Base-by-base conservation (phyloP, 805 yeast species). In the Metschnikowia noctiluminum region DNA sequence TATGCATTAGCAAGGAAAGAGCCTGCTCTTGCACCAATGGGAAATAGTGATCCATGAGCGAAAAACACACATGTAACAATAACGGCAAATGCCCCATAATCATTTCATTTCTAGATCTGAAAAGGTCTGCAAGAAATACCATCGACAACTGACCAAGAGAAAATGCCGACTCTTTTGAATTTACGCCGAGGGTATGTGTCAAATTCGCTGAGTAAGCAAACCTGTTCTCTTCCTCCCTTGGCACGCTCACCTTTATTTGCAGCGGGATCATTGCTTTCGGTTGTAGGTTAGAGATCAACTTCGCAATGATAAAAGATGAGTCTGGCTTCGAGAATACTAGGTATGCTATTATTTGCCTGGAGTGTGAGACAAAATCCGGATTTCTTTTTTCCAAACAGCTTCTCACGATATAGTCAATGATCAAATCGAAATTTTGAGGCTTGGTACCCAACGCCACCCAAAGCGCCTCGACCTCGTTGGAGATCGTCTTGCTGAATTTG, bases 371-470 rank as follows among this genome's bases (percentile, higher is more conserved):
- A 64, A 91, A 87, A 1, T 74, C 67, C 0, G 94, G 80, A 57
- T 84, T 87, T 50, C 88, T 79, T 43, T 85, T 74, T 37, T 82
- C 81, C 46, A 91, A 69, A 35, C 96, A 84, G 34, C 84, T 80
- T 21, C 75, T 76, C 40, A 88, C 72, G 39, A 89, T 71, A 60
- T 82, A 94, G 40, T 84, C 86, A 60, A 89, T 67, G 16, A 89
- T 86, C 1, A 80, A 82, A 40, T 82, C 82, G 16, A 85, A 84
- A 58, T 92, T 90, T n/a, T 71, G 75, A 30, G 79, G 76, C 28
- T 80, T 77, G n/a, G 79, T 77, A 1, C 95, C 96, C n/a, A 94
- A 71, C 0, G 97, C 92, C 6, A 88, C 89, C 99, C 99, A 94
- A 21, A 94, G 66, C 0, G 96, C 96, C 63, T 91, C 97, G 10